A percentile compares a stretch with the other conserved stretches of the same genome.
Conservation (phyloP, 371 early-diverging fungal species). For the Funneliformis caledonium region DNA sequence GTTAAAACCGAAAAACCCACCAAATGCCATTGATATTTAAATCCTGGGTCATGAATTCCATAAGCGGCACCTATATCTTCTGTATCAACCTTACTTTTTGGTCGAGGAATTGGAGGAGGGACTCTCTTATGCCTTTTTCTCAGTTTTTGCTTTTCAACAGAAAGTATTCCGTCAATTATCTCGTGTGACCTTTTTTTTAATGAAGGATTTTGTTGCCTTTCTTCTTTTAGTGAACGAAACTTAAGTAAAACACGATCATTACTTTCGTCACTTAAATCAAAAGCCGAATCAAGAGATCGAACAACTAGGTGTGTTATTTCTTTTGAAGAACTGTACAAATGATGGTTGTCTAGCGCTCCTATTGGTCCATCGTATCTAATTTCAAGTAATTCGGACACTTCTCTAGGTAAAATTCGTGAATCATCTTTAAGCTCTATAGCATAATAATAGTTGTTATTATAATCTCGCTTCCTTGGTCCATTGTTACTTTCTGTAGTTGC, state of each 20-base stretch:
- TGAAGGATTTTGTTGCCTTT: background rate
- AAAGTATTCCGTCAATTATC: background rate
- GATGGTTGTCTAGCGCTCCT: constrained; percentile 28
- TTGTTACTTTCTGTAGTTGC: background rate
- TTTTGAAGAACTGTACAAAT: constrained; percentile 34
- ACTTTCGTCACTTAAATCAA: background rate
- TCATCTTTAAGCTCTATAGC: constrained; percentile 34
- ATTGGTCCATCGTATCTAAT: constrained; percentile 34
- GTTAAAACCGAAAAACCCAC: constrained; percentile 47
- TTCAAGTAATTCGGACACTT: constrained; percentile 18
- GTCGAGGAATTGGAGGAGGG: constrained; percentile 30
- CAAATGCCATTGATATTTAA: constrained; percentile 84
- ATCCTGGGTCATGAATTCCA: constrained; percentile 73
- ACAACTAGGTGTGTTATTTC: background rate
- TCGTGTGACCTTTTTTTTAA: background rate
- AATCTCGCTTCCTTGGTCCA: constrained; percentile 29
- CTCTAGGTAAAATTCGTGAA: constrained; percentile 4
- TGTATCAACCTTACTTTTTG: background rate
- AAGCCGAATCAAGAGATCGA: background rate
- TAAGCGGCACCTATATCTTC: background rate
- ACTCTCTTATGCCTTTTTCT: constrained; percentile 29
- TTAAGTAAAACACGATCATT: constrained; percentile 11
- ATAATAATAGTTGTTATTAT: constrained; percentile 32
- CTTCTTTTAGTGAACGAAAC: constrained; percentile 7
- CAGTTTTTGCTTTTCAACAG: constrained; percentile 28